Conservation (phyloP, 2,329 filamentous ascomycete species). For the Tolypocladium ovalisporum region DNA sequence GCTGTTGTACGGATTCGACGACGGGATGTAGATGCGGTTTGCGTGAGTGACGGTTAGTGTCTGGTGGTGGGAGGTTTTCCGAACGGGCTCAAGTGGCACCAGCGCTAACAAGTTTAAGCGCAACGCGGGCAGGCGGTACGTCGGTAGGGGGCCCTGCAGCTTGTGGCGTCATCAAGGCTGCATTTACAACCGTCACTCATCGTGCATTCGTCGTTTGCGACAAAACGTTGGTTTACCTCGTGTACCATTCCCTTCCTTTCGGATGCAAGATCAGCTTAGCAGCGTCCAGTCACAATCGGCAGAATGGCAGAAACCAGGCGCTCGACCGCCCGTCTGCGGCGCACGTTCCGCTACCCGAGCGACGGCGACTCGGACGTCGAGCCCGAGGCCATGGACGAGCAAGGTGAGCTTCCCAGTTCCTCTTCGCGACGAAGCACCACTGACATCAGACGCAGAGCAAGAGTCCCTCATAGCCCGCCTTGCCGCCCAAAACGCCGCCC, state of each 20-base stretch:
- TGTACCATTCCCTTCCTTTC: neutral
- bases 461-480: constrained; percentile 50
- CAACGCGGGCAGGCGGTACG: no score
- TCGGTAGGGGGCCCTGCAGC: neutral
- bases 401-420: constrained; percentile 39
- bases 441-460: constrained; percentile 36
- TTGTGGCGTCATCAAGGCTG: neutral
- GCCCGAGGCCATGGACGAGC: constrained; percentile 60
- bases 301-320: constrained; percentile 13
- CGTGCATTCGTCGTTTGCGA: no score
- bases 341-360: constrained; percentile 68
- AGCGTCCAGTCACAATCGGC: neutral
- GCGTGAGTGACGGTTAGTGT: neutral
- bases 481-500: constrained; percentile 39
- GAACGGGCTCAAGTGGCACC: neutral
- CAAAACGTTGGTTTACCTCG: no score
- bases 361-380: constrained; percentile 37
- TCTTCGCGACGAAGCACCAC: neutral
- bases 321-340: constrained; percentile 53
- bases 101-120: neutral
- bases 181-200: no score
- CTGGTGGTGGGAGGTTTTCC: neutral
- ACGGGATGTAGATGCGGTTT: neutral
- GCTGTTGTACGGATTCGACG: neutral
- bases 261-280: neutral